These are phyloP conservation scores for Zychaea mexicana DNA, from an alignment of 371 early-diverging fungal species.

Conservation along the genomic window DNA sequence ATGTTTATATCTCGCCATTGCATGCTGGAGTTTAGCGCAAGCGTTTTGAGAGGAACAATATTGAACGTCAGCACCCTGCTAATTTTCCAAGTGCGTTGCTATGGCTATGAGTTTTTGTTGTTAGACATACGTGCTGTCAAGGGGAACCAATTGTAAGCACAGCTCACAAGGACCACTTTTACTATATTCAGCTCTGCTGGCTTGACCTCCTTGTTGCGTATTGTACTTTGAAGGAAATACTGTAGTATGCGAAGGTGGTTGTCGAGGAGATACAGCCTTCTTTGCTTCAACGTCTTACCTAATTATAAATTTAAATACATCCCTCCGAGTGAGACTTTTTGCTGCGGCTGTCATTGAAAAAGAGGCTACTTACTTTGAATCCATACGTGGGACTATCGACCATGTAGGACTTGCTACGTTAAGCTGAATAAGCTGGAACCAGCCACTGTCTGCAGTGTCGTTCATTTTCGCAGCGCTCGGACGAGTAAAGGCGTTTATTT, in stretches of 20 bases:
- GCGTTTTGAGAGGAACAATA: conserved; percentile 59
- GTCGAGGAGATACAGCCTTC: conserved; percentile 56
- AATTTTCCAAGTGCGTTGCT: neutral
- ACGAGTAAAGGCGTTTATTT: conserved; percentile 93
- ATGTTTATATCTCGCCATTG: conserved; percentile 72
- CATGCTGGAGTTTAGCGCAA: conserved; percentile 71
- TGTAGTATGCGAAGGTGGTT: conserved; percentile 69
- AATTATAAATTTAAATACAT: neutral
- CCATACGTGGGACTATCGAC: conserved; percentile 56
- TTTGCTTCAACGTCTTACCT: conserved; percentile 39
- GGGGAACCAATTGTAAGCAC: neutral
- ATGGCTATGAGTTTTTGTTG: neutral
- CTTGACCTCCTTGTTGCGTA: conserved; percentile 22
- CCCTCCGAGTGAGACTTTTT: neutral
- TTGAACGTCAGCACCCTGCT: conserved; percentile 30
- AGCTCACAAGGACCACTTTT: conserved; percentile 53
- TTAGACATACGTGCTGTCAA: too few species aligned
- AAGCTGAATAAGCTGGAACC: conserved; percentile 72
- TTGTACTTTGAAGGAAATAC: conserved; percentile 39
- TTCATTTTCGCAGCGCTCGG: conserved; percentile 71
- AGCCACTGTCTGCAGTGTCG: conserved; percentile 65
- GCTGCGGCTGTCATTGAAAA: neutral
- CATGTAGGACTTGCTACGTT: conserved; percentile 75
- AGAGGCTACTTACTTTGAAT: conserved; percentile 17
- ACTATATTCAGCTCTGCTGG: conserved; percentile 39